Evolutionary conservation across 2,329 filamentous ascomycete genomes (phyloP).

Genomic region (Neospermospora avenae): DNA sequence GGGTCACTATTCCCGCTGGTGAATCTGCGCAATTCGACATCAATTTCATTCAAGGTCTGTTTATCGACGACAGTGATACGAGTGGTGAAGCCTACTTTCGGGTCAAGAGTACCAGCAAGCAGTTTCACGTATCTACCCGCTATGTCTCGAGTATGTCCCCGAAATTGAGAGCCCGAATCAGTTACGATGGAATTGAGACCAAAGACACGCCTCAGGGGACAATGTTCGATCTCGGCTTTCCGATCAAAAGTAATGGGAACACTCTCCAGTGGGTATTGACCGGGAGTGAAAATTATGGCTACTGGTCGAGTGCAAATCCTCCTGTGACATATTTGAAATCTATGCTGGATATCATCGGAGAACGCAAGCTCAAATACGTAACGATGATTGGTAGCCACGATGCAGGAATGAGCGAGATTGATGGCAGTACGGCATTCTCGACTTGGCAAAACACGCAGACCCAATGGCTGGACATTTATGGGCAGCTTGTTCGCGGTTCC

Average conservation of each 20-base stretch:
- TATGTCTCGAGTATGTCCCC: not conserved
- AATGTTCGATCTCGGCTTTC: not conserved
- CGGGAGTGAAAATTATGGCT: not conserved
- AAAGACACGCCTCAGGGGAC: not conserved
- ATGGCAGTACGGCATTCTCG: not conserved
- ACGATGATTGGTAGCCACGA: conserved; percentile 1
- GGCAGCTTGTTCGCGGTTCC: not conserved
- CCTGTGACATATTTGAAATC: not conserved
- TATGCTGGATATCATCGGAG: not conserved
- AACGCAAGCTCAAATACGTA: not conserved
- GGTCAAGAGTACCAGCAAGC: not conserved
- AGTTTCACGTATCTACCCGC: not conserved
- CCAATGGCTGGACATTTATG: not conserved
- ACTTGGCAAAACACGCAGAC: not conserved
- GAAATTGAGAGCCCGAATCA: not conserved
- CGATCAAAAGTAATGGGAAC: not conserved
- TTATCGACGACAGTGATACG: not conserved
- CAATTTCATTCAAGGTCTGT: not conserved
- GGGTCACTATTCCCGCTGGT: not conserved
- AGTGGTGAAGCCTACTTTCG: not conserved
- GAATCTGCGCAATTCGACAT: conserved; percentile 1
- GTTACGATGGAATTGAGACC: not conserved
- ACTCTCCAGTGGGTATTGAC: not conserved
- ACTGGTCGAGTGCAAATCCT: conserved; percentile 1
- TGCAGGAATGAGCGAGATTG: not conserved